Conservation (phyloP, 2,329 filamentous ascomycete genomes). For the Talaromyces sp. region DNA sequence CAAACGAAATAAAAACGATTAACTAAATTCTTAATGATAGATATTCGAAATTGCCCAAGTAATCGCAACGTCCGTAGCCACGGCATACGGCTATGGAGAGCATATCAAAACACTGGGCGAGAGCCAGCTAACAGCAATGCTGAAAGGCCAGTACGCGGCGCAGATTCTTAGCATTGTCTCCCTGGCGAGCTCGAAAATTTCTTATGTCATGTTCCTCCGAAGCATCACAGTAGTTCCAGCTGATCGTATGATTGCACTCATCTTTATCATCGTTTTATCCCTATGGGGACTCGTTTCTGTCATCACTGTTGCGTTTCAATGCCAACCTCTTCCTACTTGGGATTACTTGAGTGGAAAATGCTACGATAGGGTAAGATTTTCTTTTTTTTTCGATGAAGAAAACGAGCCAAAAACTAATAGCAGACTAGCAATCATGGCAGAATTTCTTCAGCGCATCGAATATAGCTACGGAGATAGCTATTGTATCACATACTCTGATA, state of each 20-base stretch:
- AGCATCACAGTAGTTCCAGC: slow-evolving; percentile 18
- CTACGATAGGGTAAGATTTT: slow-evolving; percentile 17
- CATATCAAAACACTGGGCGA: slow-evolving; percentile 13
- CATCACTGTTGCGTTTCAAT: slow-evolving; percentile 19
- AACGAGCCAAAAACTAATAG: background rate
- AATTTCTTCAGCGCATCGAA: slow-evolving; percentile 22
- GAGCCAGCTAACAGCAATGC: slow-evolving; percentile 9
- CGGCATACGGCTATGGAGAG: slow-evolving; percentile 19
- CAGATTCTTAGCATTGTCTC: slow-evolving; percentile 19
- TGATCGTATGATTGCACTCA: slow-evolving; percentile 16
- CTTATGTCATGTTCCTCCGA: slow-evolving; percentile 21
- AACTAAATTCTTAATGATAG: background rate
- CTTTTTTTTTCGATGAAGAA: no score
- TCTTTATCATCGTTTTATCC: slow-evolving; percentile 12
- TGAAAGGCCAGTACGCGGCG: slow-evolving; percentile 23
- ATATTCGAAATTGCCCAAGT: slow-evolving; percentile 18
- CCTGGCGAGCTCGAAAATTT: slow-evolving; percentile 22
- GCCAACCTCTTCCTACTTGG: slow-evolving; percentile 17
- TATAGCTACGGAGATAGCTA: slow-evolving; percentile 21
- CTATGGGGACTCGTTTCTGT: slow-evolving; percentile 16
- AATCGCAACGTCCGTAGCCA: slow-evolving; percentile 20
- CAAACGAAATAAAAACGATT: background rate
- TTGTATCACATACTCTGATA: slow-evolving; percentile 20
- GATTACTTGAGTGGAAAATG: slow-evolving; percentile 18
- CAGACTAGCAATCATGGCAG: slow-evolving; percentile 19